Evolutionary conservation across 768 basidiomycete species (phyloP), one percentile per base, ranked within the genome.

Genomic region (Trametes maxima): DNA sequence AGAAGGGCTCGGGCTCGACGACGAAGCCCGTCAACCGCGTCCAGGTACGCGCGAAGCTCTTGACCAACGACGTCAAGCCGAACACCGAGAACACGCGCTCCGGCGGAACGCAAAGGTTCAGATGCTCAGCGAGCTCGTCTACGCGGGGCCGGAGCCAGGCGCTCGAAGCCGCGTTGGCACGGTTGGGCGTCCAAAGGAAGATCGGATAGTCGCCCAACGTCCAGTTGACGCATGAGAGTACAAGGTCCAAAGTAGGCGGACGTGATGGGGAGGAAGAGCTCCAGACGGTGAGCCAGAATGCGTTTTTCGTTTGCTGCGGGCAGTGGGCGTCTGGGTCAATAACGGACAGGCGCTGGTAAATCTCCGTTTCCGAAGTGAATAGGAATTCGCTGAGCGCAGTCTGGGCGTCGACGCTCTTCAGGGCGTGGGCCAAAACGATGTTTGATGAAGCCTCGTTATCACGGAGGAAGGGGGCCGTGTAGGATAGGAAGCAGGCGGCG

Each of bases 21-120:
- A 65, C 65, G 58, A 76, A 70, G 43, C 76, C 77, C 1, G 80
- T 79, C 14, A 78, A 63, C 40, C 65, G 64, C n/a, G 79, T 65
- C 84, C 85, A 85, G 33, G 64, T 63, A 49, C 69, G 71, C 42
- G 77, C 68, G 60, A 85, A 85, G 6, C 75, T 58, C 64, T 74
- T 76, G 54, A 78, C 76, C 17, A 84, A 72, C 11, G 63, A 39
- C 0, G 76, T 73, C 63, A 75, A 73, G 37, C 82, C 82, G 64
- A 83, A 85, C 40, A 84, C 71, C 51, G 83, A 79, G 69, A 80
- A 84, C 44, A 83, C 80, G 53, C 82, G 81, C 52, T 75, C 74
- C 0, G 74, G 72, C 1, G 75, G 73, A 13, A 82, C 75, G 50
- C 75, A 76, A 24, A 59, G 68, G 11, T 62, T 65, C 40, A 85